These are phyloP conservation scores for Yamadazyma pseudoaaseri DNA, from an alignment of 1,139 yeast species.

Conservation along the genomic window DNA sequence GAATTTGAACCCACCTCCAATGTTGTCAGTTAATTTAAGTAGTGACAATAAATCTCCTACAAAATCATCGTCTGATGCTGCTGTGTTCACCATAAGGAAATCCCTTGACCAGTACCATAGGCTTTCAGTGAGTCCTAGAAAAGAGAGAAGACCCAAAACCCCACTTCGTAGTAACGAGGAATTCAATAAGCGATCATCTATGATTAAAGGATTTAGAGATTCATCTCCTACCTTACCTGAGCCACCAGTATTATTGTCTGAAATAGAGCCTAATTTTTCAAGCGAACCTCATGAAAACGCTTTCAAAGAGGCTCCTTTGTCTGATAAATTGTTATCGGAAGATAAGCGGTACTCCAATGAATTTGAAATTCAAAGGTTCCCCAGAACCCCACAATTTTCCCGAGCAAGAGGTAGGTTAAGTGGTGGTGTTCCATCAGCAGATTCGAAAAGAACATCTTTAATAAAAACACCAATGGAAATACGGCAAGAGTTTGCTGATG, in stretches of 20 bases:
- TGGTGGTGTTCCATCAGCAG: conserved; percentile 10
- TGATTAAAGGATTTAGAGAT: conserved; percentile 42
- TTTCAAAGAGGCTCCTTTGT: background rate
- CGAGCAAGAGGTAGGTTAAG: conserved; percentile 2
- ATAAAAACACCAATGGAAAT: conserved; percentile 29
- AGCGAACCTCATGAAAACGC: conserved; percentile 6
- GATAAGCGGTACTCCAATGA: background rate
- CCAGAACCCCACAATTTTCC: conserved; percentile 46
- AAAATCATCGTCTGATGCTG: conserved; percentile 10
- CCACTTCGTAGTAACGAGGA: conserved; percentile 16
- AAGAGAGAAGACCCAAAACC: conserved; percentile 16
- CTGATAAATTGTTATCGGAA: background rate
- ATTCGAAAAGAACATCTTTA: conserved; percentile 15
- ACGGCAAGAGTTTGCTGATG: conserved; percentile 22
- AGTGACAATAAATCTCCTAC: conserved; percentile 13
- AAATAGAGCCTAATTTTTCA: conserved; percentile 19
- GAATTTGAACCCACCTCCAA: conserved; percentile 24
- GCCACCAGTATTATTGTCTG: conserved; percentile 43
- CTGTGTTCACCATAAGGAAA: conserved; percentile 30
- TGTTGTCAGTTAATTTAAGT: conserved; percentile 5
- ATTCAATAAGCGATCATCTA: conserved; percentile 34
- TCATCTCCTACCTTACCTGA: conserved; percentile 55
- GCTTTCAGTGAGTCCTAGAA: conserved; percentile 33
- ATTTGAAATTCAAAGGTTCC: conserved; percentile 38
- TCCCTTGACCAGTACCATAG: conserved; percentile 37